Evolutionary conservation across 768 basidiomycete genomes (phyloP).

Genomic region (Mycena haematopus): DNA sequence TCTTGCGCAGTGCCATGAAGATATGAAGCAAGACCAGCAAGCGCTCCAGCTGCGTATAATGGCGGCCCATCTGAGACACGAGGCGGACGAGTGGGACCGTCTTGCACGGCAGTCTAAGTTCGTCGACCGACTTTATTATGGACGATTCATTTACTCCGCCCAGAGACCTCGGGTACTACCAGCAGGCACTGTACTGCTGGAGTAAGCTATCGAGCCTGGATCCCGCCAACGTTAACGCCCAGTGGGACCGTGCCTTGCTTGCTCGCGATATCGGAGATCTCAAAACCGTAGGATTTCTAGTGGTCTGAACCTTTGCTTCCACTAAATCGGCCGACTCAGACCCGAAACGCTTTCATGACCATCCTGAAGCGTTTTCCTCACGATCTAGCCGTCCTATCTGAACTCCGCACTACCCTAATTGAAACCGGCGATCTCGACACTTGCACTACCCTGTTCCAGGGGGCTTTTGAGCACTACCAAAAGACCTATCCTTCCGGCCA

Average conservation of each 20-base stretch:
- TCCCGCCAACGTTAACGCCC: slow-evolving; percentile 81
- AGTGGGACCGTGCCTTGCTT: slow-evolving; percentile 91
- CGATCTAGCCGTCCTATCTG: slow-evolving; percentile 79
- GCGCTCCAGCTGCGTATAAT: slow-evolving; percentile 87
- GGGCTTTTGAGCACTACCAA: slow-evolving; percentile 78
- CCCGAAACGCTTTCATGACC: slow-evolving; percentile 67
- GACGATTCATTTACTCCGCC: background rate
- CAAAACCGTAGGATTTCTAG: slow-evolving; percentile 53
- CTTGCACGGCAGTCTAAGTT: slow-evolving; percentile 81
- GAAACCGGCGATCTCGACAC: slow-evolving; percentile 71
- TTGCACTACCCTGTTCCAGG: slow-evolving; percentile 73
- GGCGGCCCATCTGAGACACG: slow-evolving; percentile 86
- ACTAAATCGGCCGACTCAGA: slow-evolving; percentile 41
- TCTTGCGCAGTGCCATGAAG: slow-evolving; percentile 82
- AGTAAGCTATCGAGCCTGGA: slow-evolving; percentile 82
- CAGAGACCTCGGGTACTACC: slow-evolving; percentile 60
- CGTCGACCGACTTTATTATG: background rate
- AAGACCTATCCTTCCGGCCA: slow-evolving; percentile 51
- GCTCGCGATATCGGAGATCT: slow-evolving; percentile 80
- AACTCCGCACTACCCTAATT: slow-evolving; percentile 79
- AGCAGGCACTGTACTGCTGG: slow-evolving; percentile 93
- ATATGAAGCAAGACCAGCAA: slow-evolving; percentile 70
- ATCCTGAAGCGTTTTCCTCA: slow-evolving; percentile 82
- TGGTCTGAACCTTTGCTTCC: no score
- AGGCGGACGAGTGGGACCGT: slow-evolving; percentile 85